Evolutionary conservation across 352 stramenopile genomes (phyloP).

Genomic region (Phytophthora pistaciae): DNA sequence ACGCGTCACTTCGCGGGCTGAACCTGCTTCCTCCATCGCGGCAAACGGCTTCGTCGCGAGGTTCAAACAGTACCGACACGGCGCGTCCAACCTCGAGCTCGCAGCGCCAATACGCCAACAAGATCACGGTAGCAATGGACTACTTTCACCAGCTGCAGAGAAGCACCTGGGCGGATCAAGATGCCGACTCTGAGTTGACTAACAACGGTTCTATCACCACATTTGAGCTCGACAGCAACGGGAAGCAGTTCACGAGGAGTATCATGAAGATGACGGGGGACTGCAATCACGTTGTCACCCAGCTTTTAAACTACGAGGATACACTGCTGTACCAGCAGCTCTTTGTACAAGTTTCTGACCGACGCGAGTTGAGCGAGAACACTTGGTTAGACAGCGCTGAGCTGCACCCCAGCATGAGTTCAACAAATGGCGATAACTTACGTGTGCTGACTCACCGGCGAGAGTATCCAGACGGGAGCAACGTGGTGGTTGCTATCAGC

Average conservation of each 20-base stretch:
- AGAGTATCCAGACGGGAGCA: constrained; percentile 71
- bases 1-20: constrained; percentile 40
- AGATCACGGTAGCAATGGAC: constrained; percentile 69
- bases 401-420: constrained; percentile 41
- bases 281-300: constrained; percentile 44
- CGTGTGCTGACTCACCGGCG: constrained; percentile 58
- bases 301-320: constrained; percentile 63
- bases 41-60: constrained; percentile 8
- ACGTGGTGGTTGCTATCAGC: constrained; percentile 56
- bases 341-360: constrained; percentile 48
- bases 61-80: background rate
- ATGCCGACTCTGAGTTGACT: constrained; percentile 13
- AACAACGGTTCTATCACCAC: constrained; percentile 39
- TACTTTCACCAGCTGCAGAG: constrained; percentile 72
- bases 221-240: constrained; percentile 52
- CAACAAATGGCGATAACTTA: constrained; percentile 11
- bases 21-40: constrained; percentile 35
- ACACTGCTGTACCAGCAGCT: constrained; percentile 59
- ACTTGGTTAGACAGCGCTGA: constrained; percentile 64
- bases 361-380: constrained; percentile 56
- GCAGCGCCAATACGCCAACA: constrained; percentile 58
- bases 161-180: constrained; percentile 51
- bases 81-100: constrained; percentile 41
- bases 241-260: constrained; percentile 61
- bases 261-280: constrained; percentile 53